Evolutionary conservation across 139 green algal genomes (phyloP).

Genomic region (Chlamydomonas incerta): DNA sequence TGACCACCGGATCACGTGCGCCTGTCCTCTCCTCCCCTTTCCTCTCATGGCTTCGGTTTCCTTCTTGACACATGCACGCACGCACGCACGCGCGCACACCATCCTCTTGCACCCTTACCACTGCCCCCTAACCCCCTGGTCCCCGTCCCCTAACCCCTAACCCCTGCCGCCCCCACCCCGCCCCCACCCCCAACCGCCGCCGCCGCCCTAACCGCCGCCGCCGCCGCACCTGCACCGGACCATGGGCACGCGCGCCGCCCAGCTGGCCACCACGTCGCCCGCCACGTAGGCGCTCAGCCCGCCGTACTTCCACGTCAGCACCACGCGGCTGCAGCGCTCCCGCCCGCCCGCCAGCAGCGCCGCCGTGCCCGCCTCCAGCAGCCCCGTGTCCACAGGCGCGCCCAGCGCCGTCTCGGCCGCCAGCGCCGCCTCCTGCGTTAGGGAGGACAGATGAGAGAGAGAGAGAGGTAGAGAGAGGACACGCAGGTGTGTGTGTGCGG

Average conservation of each 20-base stretch:
- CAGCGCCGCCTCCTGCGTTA: constrained; percentile 51
- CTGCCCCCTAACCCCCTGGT: too few species aligned
- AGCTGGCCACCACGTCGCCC: constrained; percentile 82
- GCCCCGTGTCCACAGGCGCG: constrained; percentile 27
- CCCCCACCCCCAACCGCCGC: background rate
- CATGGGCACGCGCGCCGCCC: constrained; percentile 68
- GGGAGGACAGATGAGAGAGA: background rate
- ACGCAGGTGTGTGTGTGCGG: background rate
- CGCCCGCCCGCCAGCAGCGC: constrained; percentile 55
- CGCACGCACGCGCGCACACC: too few species aligned
- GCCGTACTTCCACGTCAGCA: constrained; percentile 80
- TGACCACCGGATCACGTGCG: too few species aligned
- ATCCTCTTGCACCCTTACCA: too few species aligned
- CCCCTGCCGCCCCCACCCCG: background rate
- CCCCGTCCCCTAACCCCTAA: too few species aligned
- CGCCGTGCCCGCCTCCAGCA: constrained; percentile 60
- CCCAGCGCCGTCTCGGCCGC: constrained; percentile 53
- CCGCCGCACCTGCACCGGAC: constrained; percentile 50
- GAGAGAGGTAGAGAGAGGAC: too few species aligned
- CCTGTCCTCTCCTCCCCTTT: too few species aligned
- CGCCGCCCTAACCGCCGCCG: too few species aligned
- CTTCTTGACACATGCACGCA: too few species aligned
- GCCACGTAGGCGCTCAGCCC: constrained; percentile 73
- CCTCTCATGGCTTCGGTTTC: too few species aligned
- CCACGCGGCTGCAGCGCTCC: constrained; percentile 56